Conservation (phyloP, 169 alveolate genomes). For the Cryptosporidium xiaoi region DNA sequence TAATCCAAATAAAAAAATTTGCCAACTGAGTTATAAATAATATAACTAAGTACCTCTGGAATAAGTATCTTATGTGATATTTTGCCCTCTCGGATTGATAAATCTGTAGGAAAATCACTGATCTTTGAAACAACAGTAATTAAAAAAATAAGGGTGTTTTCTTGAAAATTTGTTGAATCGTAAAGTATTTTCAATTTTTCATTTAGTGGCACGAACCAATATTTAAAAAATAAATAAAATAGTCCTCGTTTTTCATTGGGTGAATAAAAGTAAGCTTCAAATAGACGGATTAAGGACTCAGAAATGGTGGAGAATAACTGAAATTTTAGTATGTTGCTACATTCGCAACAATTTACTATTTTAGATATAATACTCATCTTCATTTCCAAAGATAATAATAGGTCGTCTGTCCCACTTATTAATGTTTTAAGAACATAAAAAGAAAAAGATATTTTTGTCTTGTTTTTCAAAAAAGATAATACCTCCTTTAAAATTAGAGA, state of each 20-base stretch:
- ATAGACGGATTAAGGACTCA: slow-evolving; percentile 18
- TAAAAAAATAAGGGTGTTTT: slow-evolving; percentile 18
- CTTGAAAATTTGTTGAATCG: neutral
- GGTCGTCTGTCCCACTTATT: neutral
- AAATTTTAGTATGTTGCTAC: neutral
- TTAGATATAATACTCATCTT: slow-evolving; percentile 37
- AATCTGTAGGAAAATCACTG: neutral
- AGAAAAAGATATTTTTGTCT: slow-evolving; percentile 9
- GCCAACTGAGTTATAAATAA: no score
- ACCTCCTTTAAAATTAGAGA: slow-evolving; percentile 10
- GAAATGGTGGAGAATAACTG: slow-evolving; percentile 27
- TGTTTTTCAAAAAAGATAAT: slow-evolving; percentile 2
- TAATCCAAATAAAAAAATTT: no score
- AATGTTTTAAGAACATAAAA: slow-evolving; percentile 15
- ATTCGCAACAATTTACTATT: slow-evolving; percentile 8
- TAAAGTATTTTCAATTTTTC: neutral
- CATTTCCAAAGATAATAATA: slow-evolving; percentile 26
- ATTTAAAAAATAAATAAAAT: slow-evolving; percentile 8
- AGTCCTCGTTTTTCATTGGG: neutral
- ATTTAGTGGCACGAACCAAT: slow-evolving; percentile 34
- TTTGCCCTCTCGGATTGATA: neutral
- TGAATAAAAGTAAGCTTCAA: slow-evolving; percentile 8
- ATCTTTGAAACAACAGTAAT: neutral
- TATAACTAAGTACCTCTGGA: no score
- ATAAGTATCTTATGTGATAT: neutral